Conservation (phyloP, 2,329 filamentous ascomycete genomes). For the Cercospora berteroae region DNA sequence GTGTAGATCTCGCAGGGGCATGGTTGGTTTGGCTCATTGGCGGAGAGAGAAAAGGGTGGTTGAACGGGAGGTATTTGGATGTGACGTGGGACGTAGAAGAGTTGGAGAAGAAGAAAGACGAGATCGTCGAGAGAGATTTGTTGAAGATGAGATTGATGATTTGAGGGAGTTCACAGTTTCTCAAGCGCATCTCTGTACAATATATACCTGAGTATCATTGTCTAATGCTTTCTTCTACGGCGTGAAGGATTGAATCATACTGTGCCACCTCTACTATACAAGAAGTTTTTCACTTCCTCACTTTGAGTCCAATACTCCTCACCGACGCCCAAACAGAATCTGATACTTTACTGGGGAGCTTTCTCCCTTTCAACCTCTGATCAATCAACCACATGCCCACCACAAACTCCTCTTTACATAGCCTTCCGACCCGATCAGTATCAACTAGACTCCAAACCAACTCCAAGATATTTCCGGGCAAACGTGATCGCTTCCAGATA, state of each 20-base stretch:
- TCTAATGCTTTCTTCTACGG: not conserved
- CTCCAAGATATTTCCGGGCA: conserved; percentile 66
- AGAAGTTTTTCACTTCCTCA: conserved; percentile 24
- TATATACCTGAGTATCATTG: not conserved
- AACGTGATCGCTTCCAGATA: conserved; percentile 69
- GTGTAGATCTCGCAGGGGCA: conserved; percentile 29
- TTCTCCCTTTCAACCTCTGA: conserved; percentile 74
- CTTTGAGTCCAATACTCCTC: conserved; percentile 44
- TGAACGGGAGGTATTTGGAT: conserved; percentile 39
- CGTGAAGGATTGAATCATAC: not conserved
- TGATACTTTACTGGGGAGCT: conserved; percentile 68
- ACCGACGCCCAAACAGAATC: conserved; percentile 76
- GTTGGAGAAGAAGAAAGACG: conserved; percentile 35
- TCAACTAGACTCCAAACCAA: conserved; percentile 78
- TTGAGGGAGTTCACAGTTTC: not conserved
- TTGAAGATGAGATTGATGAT: conserved; percentile 35
- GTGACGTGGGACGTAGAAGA: conserved; percentile 42
- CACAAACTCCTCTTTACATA: conserved; percentile 71
- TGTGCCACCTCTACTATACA: not conserved
- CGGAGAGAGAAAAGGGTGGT: conserved; percentile 38
- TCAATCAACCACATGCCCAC: conserved; percentile 82
- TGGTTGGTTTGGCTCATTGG: conserved; percentile 34
- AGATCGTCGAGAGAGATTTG: conserved; percentile 37
- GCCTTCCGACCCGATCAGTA: conserved; percentile 51
- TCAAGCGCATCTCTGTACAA: not conserved